Base-by-base conservation (phyloP, 257 asterid genomes). In the Solanum piurae region DNA sequence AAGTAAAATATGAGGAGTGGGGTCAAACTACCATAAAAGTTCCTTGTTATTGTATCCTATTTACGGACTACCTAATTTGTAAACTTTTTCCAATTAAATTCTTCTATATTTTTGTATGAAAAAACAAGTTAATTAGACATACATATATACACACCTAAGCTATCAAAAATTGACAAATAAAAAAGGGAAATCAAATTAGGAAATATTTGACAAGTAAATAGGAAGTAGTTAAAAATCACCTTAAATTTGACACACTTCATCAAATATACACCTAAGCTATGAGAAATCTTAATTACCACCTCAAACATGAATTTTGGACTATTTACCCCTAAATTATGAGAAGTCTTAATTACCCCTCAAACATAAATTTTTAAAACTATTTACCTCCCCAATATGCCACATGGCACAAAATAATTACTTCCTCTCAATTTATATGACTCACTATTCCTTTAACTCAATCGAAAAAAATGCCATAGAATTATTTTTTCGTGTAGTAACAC, bases 171-270 rank as follows among this genome's bases (percentile, higher is more conserved):
- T 55, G 1, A 55, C 0, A 55, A 55, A 4, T 55, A 55, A 18
- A 49, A 49, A 49, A 14, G 1, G 7, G 3, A 14, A 49, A 49
- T 13, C 8, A 49, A 20, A 55, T 20, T 20, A 20, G 1, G 0
- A 55, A 55, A 55, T 55, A 55, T 55, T 55, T 55, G 11, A 55
- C 11, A 55, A 7, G 25, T 55, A 55, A 55, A 20, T 55, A 55
- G 0, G 1, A 1, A 20, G 0, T 20, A 55, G 5, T 55, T 20
- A 20, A 55, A 55, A 20, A 20, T 7, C 0, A 2, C 9, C 10
- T 52, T 52, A 52, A 52, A 52, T 52, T 52, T 52, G 4, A 16
- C 62, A 18, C 62, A 18, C n/a, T 16, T 49, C 6, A 52, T 52
- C 1, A 52, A 18, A 52, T 18, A 52, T n/a, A 52, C 62, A 52